phyloP scores from a whole-genome alignment of 805 yeast species.

The Zygosaccharomyces siamensis region DNA sequence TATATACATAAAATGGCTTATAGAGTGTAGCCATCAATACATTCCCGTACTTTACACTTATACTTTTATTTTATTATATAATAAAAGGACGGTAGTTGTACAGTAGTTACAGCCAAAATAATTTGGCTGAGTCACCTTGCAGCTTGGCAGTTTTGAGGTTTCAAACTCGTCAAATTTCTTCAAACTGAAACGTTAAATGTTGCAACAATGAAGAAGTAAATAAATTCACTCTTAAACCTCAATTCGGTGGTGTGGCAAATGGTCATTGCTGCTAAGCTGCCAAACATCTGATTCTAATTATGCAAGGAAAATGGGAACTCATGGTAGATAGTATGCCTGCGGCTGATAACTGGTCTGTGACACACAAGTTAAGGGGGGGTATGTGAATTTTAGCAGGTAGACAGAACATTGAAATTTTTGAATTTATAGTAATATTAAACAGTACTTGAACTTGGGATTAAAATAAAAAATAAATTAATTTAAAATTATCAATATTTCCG shows the following conservation, averaged over 20 bases:
- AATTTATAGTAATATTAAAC: no score
- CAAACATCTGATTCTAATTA: not conserved
- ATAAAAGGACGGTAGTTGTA: no score
- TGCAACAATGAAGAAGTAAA: not conserved
- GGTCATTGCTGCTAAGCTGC: not conserved
- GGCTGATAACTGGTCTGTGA: not conserved
- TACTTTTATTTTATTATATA: no score
- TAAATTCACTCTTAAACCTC: not conserved
- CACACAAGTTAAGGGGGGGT: not conserved
- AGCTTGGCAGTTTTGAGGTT: conserved; percentile 1
- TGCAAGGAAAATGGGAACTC: not conserved
- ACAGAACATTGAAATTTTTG: not conserved
- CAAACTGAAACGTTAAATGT: not conserved
- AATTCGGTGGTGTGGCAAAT: not conserved
- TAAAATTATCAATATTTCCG: not conserved
- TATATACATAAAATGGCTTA: no score
- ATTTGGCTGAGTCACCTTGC: not conserved
- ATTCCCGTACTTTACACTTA: no score
- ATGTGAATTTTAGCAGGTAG: not conserved
- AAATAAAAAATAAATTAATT: not conserved
- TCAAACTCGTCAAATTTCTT: not conserved
- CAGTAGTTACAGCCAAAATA: not conserved
- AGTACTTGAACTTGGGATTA: not conserved
- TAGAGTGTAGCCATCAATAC: no score
- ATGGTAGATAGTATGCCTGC: not conserved